phyloP scores from a whole-genome alignment of 1,284 basidiomycete genomes.

The Schizophyllum commune region DNA sequence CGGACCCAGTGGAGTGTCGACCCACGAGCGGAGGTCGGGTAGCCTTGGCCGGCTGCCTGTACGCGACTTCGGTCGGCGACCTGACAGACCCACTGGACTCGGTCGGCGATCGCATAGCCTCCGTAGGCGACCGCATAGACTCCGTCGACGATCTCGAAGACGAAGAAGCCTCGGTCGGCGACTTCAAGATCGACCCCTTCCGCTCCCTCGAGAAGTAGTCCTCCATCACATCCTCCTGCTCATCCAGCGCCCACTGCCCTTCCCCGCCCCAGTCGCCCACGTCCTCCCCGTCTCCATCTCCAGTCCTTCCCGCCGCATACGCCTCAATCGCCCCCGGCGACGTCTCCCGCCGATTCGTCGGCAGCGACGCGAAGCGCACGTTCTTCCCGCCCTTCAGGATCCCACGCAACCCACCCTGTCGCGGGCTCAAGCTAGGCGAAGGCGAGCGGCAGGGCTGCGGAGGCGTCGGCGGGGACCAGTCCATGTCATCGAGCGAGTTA shows the following conservation, averaged over 20 bases:
- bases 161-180: too few relatives aligned
- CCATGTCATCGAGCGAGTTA: too few relatives aligned
- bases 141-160: too few relatives aligned
- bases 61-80: not conserved
- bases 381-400: conserved; percentile 33
- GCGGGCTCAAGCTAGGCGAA: conserved; percentile 14
- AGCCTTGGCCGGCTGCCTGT: not conserved
- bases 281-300: too few relatives aligned
- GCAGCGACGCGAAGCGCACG: conserved; percentile 32
- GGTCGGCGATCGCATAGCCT: too few relatives aligned
- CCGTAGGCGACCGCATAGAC: too few relatives aligned
- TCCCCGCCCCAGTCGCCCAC: too few relatives aligned
- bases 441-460: conserved; percentile 6
- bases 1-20: not conserved
- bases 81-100: too few relatives aligned
- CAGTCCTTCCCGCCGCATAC: not conserved
- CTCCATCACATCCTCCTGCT: too few relatives aligned
- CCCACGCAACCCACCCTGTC: conserved; percentile 21
- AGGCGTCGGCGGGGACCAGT: conserved; percentile 14
- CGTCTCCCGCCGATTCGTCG: conserved; percentile 12
- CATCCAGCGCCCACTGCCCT: too few relatives aligned
- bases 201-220: too few relatives aligned
- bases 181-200: too few relatives aligned
- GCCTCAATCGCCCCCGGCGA: not conserved
- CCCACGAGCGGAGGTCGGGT: not conserved